Evolutionary conservation across 805 yeast genomes (phyloP), one percentile per base, ranked within the genome.

Genomic region (Cyberlindnera euphorbiiphila): DNA sequence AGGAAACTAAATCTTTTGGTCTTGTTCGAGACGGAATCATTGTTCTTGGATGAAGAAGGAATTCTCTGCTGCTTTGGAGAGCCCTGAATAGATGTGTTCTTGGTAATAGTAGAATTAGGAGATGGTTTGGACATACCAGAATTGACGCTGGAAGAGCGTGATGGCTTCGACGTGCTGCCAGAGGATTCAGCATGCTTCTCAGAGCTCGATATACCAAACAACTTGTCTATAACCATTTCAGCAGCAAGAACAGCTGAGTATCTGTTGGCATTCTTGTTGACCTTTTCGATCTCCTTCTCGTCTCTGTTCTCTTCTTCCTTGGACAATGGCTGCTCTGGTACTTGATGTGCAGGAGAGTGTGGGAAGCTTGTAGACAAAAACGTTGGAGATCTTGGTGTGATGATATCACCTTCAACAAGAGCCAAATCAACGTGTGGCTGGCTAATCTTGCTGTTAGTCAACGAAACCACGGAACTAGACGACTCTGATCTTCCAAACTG

Each of bases 1-100:
- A 67, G 45, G 33, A 68, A 55, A 46, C 72, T 66, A 45, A 67
- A 68, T 43, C 74, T 55, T 45, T 66, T 68, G 29, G 46, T 47
- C 33, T 60, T 57, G 26, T 36, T 43, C 4, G 41, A 26, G 7
- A 32, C 29, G 5, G 37, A 30, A 10, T 36, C 39, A 5, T 39
- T 30, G 7, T 29, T 16, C 20, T 25, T 41, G 15, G 49, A 34
- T 16, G 41, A 26, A 9, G 46, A 43, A 21, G 46, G 31, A 15
- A 42, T 43, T 27, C 47, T 33, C 34, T 31, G 20, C n/a, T 29
- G 32, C 17, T 43, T 42, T n/a, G 38, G 28, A 4, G 42, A 29
- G 3, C 42, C 36, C 3, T 26, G 26, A 10, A 29, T 32, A 25
- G 51, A 38, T 4, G 45, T 35, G 25, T 43, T 47, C 32, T 41